phyloP scores from a whole-genome alignment of 768 basidiomycete species.

The Hortiboletus flavorubellus region DNA sequence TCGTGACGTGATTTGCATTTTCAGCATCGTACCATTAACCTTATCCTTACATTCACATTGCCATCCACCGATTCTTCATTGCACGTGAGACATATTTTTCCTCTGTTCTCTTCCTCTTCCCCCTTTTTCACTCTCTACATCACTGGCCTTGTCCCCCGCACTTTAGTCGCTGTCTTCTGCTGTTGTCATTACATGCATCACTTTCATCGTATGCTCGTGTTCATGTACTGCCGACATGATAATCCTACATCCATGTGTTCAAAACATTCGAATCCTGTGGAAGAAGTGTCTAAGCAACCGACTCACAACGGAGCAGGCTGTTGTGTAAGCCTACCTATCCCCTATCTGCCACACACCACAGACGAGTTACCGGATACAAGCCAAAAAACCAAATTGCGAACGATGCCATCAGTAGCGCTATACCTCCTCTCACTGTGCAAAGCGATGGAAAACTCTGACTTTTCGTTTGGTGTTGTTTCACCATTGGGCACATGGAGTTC shows the following conservation, averaged over 20 bases:
- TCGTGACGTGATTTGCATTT: slow-evolving; percentile 5
- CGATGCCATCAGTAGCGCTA: too few relatives aligned
- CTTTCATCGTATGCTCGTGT: not conserved
- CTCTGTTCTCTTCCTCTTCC: not conserved
- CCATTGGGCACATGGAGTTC: too few relatives aligned
- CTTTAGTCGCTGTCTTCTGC: not conserved
- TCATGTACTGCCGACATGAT: slow-evolving; percentile 6
- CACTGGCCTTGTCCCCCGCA: not conserved
- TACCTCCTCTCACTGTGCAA: too few relatives aligned
- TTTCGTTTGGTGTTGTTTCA: too few relatives aligned
- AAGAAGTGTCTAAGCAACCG: not conserved
- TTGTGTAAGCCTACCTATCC: not conserved
- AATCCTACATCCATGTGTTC: slow-evolving; percentile 5
- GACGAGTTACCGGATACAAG: too few relatives aligned
- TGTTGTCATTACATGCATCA: slow-evolving; percentile 11
- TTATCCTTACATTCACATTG: slow-evolving; percentile 11
- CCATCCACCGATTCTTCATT: not conserved
- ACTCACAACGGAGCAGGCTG: not conserved
- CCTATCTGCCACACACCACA: too few relatives aligned
- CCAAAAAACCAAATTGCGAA: too few relatives aligned
- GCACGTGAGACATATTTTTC: not conserved
- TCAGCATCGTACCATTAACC: slow-evolving; percentile 18
- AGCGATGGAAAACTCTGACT: too few relatives aligned
- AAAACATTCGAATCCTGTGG: not conserved
- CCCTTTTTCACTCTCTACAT: not conserved